Evolutionary conservation across 768 basidiomycete genomes (phyloP).

Genomic region (Steccherinum ochraceum): DNA sequence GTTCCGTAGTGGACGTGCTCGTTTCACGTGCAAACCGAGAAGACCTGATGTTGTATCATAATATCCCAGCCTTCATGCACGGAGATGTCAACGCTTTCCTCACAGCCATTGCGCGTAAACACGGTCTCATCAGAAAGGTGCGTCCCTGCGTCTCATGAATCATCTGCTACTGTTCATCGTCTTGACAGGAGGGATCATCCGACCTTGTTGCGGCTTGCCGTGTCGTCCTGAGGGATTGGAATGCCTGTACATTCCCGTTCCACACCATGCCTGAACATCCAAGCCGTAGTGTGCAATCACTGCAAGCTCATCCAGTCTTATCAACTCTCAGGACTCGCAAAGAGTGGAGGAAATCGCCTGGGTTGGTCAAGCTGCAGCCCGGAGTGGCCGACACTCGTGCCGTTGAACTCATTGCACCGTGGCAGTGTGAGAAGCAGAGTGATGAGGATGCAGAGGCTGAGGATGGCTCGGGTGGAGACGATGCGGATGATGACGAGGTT

Average conservation of each 20-base stretch:
- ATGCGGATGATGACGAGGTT: slow-evolving; percentile 31
- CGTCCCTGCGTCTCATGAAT: slow-evolving; percentile 10
- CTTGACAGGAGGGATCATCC: slow-evolving; percentile 54
- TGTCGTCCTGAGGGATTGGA: slow-evolving; percentile 83
- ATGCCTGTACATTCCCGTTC: slow-evolving; percentile 61
- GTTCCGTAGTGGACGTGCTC: slow-evolving; percentile 53
- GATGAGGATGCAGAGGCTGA: slow-evolving; percentile 28
- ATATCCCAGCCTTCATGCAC: slow-evolving; percentile 67
- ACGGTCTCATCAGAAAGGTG: slow-evolving; percentile 75
- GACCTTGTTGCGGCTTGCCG: slow-evolving; percentile 74
- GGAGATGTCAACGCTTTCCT: slow-evolving; percentile 72
- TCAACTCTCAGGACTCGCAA: slow-evolving; percentile 45
- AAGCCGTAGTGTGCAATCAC: slow-evolving; percentile 6
- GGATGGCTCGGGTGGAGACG: slow-evolving; percentile 26
- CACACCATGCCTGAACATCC: slow-evolving; percentile 58
- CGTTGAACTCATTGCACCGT: slow-evolving; percentile 32
- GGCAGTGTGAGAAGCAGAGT: slow-evolving; percentile 36
- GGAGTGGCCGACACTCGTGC: slow-evolving; percentile 35
- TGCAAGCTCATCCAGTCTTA: slow-evolving; percentile 25
- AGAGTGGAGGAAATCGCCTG: slow-evolving; percentile 52
- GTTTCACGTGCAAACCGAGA: slow-evolving; percentile 62
- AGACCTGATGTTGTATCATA: slow-evolving; percentile 88
- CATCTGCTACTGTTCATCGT: background rate
- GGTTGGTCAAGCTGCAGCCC: slow-evolving; percentile 42
- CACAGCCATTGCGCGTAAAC: slow-evolving; percentile 65